Evolutionary conservation across 1,284 basidiomycete genomes (phyloP).

Genomic region (Laetiporus sulphureus): DNA sequence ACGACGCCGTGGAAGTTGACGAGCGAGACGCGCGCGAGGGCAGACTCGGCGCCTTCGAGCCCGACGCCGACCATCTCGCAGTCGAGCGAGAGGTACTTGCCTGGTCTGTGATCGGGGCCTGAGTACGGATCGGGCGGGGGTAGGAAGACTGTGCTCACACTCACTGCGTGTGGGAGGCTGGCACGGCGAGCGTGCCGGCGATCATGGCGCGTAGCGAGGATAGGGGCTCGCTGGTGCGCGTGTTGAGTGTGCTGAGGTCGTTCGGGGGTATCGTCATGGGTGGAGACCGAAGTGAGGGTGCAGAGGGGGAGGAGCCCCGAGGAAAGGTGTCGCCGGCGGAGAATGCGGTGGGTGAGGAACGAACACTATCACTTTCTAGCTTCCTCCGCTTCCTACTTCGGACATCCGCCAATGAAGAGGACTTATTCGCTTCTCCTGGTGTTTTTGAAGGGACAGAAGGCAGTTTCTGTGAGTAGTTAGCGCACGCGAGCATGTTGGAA

Average conservation of each 20-base stretch:
- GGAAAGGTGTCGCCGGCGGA: too few relatives aligned
- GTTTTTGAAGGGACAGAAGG: too few relatives aligned
- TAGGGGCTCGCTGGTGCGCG: slow-evolving; percentile 43
- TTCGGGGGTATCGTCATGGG: too few relatives aligned
- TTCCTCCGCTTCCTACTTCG: too few relatives aligned
- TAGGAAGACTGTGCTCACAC: slow-evolving; percentile 24
- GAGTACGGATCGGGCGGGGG: background rate
- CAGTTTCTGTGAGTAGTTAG: too few relatives aligned
- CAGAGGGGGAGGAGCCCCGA: too few relatives aligned
- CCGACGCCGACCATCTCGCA: slow-evolving; percentile 99
- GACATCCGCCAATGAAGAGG: too few relatives aligned
- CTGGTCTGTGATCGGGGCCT: slow-evolving; percentile 41
- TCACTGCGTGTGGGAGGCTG: slow-evolving; percentile 38
- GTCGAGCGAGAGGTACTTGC: slow-evolving; percentile 81
- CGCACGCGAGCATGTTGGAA: too few relatives aligned
- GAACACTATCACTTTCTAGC: too few relatives aligned
- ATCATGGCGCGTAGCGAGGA: slow-evolving; percentile 44
- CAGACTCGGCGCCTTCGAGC: slow-evolving; percentile 72
- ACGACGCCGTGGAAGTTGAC: slow-evolving; percentile 88
- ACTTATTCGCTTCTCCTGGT: too few relatives aligned
- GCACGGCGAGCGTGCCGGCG: slow-evolving; percentile 36
- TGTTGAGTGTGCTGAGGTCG: slow-evolving; percentile 5
- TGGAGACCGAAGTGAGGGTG: too few relatives aligned
- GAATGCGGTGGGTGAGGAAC: too few relatives aligned
- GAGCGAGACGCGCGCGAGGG: slow-evolving; percentile 85